Evolutionary conservation across 2,329 filamentous ascomycete species (phyloP).

Genomic region (Clonostachys sp.): DNA sequence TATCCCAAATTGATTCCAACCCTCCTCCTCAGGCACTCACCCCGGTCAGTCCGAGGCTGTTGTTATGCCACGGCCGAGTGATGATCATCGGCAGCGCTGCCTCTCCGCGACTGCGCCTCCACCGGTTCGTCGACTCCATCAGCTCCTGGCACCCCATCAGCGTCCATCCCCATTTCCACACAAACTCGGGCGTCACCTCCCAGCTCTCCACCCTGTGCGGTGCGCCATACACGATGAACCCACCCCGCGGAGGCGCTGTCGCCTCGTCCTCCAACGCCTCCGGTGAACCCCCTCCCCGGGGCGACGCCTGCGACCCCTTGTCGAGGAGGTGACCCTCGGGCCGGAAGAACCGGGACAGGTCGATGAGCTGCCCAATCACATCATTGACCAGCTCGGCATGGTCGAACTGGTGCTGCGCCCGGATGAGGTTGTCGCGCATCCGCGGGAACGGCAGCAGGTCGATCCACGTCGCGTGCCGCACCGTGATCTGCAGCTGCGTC

Average conservation of each 20-base stretch:
- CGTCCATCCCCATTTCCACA: not conserved
- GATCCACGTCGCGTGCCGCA: conserved; percentile 32
- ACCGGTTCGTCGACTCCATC: not conserved
- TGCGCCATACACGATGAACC: conserved; percentile 15
- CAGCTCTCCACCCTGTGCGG: conserved; percentile 5
- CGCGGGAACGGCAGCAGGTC: conserved; percentile 31
- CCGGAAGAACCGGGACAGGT: not conserved
- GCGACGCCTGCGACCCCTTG: not conserved
- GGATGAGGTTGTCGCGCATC: conserved; percentile 31
- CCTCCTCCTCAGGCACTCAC: too few relatives aligned
- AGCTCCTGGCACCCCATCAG: not conserved
- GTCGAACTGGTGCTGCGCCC: conserved; percentile 24
- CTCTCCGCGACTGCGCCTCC: not conserved
- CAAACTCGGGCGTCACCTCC: not conserved
- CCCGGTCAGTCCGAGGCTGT: too few relatives aligned
- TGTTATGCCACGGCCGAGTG: too few relatives aligned
- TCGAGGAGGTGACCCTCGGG: not conserved
- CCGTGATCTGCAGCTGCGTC: conserved; percentile 29
- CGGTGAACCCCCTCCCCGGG: not conserved
- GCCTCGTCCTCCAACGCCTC: not conserved
- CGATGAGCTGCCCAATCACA: conserved; percentile 4
- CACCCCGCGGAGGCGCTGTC: conserved; percentile 2
- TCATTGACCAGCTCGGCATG: conserved; percentile 20
- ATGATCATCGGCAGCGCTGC: too few relatives aligned
- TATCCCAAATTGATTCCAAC: too few relatives aligned